Evolutionary conservation across 305 asterid genomes (phyloP), one percentile per base, ranked within the genome.

Genomic region (Solanum aculeatissimum): DNA sequence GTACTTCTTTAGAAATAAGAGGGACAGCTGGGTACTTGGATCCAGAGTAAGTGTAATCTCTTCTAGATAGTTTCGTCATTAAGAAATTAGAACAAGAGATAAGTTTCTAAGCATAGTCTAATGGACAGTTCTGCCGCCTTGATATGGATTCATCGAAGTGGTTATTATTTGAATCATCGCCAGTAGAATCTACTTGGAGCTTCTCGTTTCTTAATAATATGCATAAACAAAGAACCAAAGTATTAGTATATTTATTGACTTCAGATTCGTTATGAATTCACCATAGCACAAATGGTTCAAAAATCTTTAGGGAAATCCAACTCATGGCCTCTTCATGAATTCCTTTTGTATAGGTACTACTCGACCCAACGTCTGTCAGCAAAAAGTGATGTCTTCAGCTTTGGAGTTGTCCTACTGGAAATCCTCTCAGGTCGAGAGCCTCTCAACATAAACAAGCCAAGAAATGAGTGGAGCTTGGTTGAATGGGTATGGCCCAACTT

Each of bases 11-110:
- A 78, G 98, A 95, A 95, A 96, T 95, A 86, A 90, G 98, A 87
- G 98, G 97, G 4, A 94, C 98, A 15, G 98, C 98, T 27, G 98
- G 98, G 83, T 95, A 95, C 91, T 85, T 95, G 90, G 98, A 95
- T 84, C 98, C 98, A 35, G 98, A 95, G 98, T 95, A 94, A 95
- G 98, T 91, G 82, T 68, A 42, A 62, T 43, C 5, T 83, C 19
- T 57, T 60, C 45, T 32, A 25, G 54, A 54, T 53, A 51, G 29
- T 9, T 9, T 18, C 25, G 4, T 42, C 62, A 72, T 54, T 43
- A 42, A n/a, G 79, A 78, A 11, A 78, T 18, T 78, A 53, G 47
- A 2, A 78, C 19, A 9, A 18, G 45, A 51, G 29, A 18, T 18
- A 29, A 18, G 12, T 78, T 53, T 78, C 66, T 78, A 53, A 18